Base-by-base conservation (phyloP, 2,329 filamentous ascomycete genomes). In the Aspergillus fumigatus region DNA sequence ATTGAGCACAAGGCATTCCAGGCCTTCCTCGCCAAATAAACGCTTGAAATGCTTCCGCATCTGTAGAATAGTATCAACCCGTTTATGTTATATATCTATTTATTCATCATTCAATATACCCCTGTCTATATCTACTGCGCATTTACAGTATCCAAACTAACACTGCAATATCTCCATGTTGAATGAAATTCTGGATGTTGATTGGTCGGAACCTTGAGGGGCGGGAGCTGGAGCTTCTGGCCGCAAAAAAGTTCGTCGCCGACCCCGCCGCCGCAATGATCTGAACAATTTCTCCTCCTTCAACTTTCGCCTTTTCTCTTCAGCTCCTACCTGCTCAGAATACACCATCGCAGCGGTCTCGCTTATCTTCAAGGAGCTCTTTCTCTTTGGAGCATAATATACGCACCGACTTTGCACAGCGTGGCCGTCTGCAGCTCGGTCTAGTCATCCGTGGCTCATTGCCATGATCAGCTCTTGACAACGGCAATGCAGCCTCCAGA, bases 1-100 rank as follows among this genome's bases (percentile, higher is more conserved):
- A 97, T 99, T 72, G 92, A 97, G 59, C 92, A 97, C 67, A 89
- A 91, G 64, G 92, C 92, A 3, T 99, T 97, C 71, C 94, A 99
- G 74, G 90, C 86, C 64, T 99, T 99, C 72, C 75, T 99, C 72
- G 84, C 92, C 0, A 96, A 94, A 74, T 92, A 67, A 53, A 53
- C 51, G 43, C 51, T 48, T 25, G 27, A 27, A 51, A 52, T 25
- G 52, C 47, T 17, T 21, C 35, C 29, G 29, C 38, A 17, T 58
- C 17, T 48, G 45, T 45, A 35, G 29, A 47, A 11, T 54, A 23
- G 52, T 54, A 54, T 41, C 51, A 51, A 47, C 29, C 43, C 32
- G 14, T 25, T 1, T 43, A 52, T 50, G 48, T 21, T 54, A 21
- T 57, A 52, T 48, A 45, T 35, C 8, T 52, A 47, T 23, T 23